Evolutionary conservation across 371 early-diverging fungal species (phyloP).

Genomic region (Mucor plumbeus): DNA sequence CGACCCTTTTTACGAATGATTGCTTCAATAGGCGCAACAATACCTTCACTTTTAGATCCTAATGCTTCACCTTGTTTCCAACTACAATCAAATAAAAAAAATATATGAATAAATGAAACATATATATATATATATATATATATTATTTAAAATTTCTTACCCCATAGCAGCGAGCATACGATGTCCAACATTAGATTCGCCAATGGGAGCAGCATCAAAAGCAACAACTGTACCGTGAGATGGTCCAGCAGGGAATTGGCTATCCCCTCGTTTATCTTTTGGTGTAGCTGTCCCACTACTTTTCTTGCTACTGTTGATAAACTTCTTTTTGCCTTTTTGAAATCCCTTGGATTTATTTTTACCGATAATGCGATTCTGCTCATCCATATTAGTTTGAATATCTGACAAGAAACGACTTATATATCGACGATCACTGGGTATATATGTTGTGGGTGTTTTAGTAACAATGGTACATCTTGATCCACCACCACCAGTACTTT

Average conservation of each 20-base stretch:
- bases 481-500: slow-evolving; percentile 54
- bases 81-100: slow-evolving; percentile 37
- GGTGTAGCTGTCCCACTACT: slow-evolving; percentile 9
- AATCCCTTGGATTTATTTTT: slow-evolving; percentile 14
- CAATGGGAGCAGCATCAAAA: slow-evolving; percentile 65
- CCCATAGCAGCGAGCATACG: slow-evolving; percentile 85
- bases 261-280: slow-evolving; percentile 14
- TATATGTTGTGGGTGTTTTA: slow-evolving; percentile 55
- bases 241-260: slow-evolving; percentile 16
- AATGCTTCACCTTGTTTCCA: slow-evolving; percentile 83
- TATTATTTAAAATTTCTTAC: slow-evolving; percentile 33
- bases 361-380: slow-evolving; percentile 20
- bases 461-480: slow-evolving; percentile 42
- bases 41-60: slow-evolving; percentile 80
- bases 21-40: slow-evolving; percentile 85
- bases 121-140: not conserved
- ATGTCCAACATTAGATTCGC: slow-evolving; percentile 75
- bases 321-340: slow-evolving; percentile 16
- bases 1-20: slow-evolving; percentile 73
- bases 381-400: slow-evolving; percentile 40
- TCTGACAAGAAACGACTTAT: slow-evolving; percentile 48
- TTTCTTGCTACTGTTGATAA: slow-evolving; percentile 6
- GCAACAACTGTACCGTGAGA: slow-evolving; percentile 74
- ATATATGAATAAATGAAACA: not conserved
- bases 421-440: slow-evolving; percentile 55